These are phyloP conservation scores for Venturia effusa DNA, from an alignment of 2,329 filamentous ascomycete species.

Conservation along the genomic window DNA sequence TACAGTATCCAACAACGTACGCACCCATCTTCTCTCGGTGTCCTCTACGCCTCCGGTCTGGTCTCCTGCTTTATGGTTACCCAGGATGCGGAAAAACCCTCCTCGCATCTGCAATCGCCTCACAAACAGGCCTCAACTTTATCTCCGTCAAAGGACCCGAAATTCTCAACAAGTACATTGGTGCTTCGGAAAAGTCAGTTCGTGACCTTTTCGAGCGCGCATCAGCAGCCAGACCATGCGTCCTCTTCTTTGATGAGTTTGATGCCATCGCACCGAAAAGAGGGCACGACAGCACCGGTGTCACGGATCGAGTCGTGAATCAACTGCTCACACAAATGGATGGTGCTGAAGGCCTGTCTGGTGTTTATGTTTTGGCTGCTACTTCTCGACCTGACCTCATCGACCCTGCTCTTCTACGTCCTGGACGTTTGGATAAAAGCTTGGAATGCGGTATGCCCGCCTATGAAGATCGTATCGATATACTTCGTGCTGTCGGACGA, in stretches of 20 bases:
- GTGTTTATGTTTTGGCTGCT: slow-evolving; percentile 92
- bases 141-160: slow-evolving; percentile 97
- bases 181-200: slow-evolving; percentile 91
- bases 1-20: slow-evolving; percentile 96
- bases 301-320: slow-evolving; percentile 97
- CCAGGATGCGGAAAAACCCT: slow-evolving; percentile 96
- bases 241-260: slow-evolving; percentile 98
- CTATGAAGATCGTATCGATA: slow-evolving; percentile 73
- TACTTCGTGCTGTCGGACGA: slow-evolving; percentile 65
- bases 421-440: slow-evolving; percentile 87
- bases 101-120: slow-evolving; percentile 90
- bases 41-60: slow-evolving; percentile 85
- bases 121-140: slow-evolving; percentile 95
- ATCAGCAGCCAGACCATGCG: slow-evolving; percentile 79
- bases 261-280: slow-evolving; percentile 95
- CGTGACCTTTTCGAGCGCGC: slow-evolving; percentile 91
- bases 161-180: slow-evolving; percentile 98
- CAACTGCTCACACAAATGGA: slow-evolving; percentile 99
- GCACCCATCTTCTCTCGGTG: slow-evolving; percentile 96
- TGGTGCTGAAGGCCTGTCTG: slow-evolving; percentile 85
- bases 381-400: slow-evolving; percentile 91
- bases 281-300: slow-evolving; percentile 92
- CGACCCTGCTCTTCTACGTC: slow-evolving; percentile 82
- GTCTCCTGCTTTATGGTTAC: slow-evolving; percentile 85
- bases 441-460: slow-evolving; percentile 83